Evolutionary conservation across 768 basidiomycete species (phyloP), one percentile per base, ranked within the genome.

Genomic region (Suillus paluster): DNA sequence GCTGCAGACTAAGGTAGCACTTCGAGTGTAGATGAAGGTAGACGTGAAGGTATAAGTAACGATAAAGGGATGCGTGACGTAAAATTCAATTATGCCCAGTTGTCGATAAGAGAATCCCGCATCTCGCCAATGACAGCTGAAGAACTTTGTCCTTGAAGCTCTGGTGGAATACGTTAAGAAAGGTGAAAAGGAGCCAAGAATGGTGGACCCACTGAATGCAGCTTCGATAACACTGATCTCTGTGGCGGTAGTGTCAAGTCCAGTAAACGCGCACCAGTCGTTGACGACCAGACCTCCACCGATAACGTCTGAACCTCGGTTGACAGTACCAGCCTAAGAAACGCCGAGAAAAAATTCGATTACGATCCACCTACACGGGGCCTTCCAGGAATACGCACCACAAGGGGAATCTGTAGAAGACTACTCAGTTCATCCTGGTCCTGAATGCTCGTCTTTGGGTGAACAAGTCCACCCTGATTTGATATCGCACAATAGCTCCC

Each of bases 221-320:
- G 96, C 95, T 75, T 99, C 97, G 69, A 99, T 97, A 42, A 99
- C 97, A 69, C 91, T 93, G 75, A 99, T 94, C 77, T 99, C 97
- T 58, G 97, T 99, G 44, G 97, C 97, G n/a, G 97, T 99, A 63
- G 97, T 99, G 72, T 99, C 97, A 33, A 97, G 83, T 39, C 97
- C 97, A n/a, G 95, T 95, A 78, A 99, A 99, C 11, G 97, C 97
- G 79, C 93, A 94, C 97, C 97, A 99, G 75, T 99, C 97, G 71
- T 99, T 99, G 61, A 99, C 97, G 60, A 99, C 95, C 38, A 99
- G 83, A 34, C 97, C 97, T 10, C 97, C 97, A 34, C 97, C 97
- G 66, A 99, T 89, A 41, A 99, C 95, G 70, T 99, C 97, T 52
- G 95, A 97, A 70, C 97, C 97, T 73, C 97, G 90, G 78, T 99